phyloP scores from a whole-genome alignment of 768 basidiomycete species.

The Boletus speciosus region DNA sequence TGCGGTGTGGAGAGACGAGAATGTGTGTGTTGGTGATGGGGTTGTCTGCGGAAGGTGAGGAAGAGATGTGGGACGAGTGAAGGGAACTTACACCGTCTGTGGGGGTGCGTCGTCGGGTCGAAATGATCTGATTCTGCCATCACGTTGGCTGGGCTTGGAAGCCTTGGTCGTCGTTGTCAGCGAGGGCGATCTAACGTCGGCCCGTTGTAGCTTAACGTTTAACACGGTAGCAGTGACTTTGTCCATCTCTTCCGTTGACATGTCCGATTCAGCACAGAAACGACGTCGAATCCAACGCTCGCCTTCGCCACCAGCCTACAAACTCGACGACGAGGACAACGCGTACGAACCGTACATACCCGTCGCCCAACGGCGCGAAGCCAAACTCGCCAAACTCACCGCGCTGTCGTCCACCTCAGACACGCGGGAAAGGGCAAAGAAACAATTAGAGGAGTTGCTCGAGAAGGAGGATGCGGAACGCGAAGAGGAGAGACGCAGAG shows the following conservation, averaged over 20 bases:
- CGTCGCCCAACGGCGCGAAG: slow-evolving; percentile 78
- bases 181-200: background rate
- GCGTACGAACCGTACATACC: slow-evolving; percentile 84
- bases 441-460: slow-evolving; percentile 54
- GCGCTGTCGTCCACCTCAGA: slow-evolving; percentile 56
- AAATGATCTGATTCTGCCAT: slow-evolving; percentile 36
- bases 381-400: slow-evolving; percentile 73
- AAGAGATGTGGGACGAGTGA: background rate
- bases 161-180: background rate
- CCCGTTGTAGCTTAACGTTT: background rate
- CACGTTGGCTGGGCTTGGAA: background rate
- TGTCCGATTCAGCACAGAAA: slow-evolving; percentile 38
- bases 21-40: slow-evolving; percentile 74
- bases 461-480: slow-evolving; percentile 68
- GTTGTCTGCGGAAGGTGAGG: slow-evolving; percentile 52
- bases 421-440: slow-evolving; percentile 43
- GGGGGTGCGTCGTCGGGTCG: slow-evolving; percentile 61
- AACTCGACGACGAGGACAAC: slow-evolving; percentile 58
- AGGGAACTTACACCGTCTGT: slow-evolving; percentile 58
- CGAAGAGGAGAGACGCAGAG: slow-evolving; percentile 73
- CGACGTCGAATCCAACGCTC: slow-evolving; percentile 53
- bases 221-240: background rate
- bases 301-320: slow-evolving; percentile 55
- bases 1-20: slow-evolving; percentile 87
- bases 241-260: slow-evolving; percentile 8